Base-by-base conservation (phyloP, 768 basidiomycete genomes). In the Phanerochaete carnosa region DNA sequence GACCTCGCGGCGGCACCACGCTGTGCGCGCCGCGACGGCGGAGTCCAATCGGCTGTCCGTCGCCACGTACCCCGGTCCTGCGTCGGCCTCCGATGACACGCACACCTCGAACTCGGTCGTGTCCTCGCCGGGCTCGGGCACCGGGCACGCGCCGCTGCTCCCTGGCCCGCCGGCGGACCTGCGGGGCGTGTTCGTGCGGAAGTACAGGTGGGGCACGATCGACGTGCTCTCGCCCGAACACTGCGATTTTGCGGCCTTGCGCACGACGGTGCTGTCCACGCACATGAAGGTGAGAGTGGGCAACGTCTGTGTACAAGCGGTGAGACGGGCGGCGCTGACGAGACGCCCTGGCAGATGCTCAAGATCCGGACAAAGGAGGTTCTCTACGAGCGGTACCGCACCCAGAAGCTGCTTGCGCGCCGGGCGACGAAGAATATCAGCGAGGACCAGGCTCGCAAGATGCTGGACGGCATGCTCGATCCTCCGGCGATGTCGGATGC, bases 381-480 rank as follows among this genome's bases (percentile, higher is more conserved):
- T 59, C 75, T 95, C 74, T 98, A 98, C 72, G 95, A 98, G 79
- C 88, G 88, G 67, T 98, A 89, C 74, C 81, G 95, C 69, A 95
- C 92, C 1, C 93, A 94, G 77, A 94, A 94, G 74, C 83, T 95
- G 58, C 84, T 95, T 22, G 92, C 90, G 47, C 83, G 91, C 64
- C 88, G 93, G 64, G 92, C 90, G 23, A 94, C 92, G 23, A 81
- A 83, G 66, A 82, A 85, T 64, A 92, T 94, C 66, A 84, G 86
- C 56, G 87, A 90, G 55, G 87, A 86, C 64, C 84, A 92, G 69
- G 78, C 86, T 66, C 83, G 86, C 66, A 82, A 86, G 67, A 75
- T 94, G 69, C 72, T 94, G 66, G 81, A 89, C 80, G 90, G 91
- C 89, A 60, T 43, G 43, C 30, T 45, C 6, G 45, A 46, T 47